phyloP scores from a whole-genome alignment of 345 rosid genomes.

The Citrus maxima region DNA sequence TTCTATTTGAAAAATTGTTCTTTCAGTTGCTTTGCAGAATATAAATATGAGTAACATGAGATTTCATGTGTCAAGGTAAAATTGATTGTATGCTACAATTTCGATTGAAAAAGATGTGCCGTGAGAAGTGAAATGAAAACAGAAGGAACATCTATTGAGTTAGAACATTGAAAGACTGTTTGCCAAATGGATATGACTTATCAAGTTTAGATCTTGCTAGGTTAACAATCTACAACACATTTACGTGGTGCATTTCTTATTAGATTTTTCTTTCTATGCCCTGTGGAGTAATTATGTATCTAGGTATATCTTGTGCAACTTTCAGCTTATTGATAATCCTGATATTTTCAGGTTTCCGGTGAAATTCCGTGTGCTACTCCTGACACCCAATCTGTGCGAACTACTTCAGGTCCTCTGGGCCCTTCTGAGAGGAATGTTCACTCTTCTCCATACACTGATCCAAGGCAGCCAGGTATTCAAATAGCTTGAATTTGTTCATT shows the following conservation, averaged over 20 bases:
- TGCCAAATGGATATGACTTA: background rate
- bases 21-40: constrained; percentile 1
- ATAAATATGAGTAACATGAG: background rate
- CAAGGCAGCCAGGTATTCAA: constrained; percentile 88
- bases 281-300: background rate
- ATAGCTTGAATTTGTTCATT: constrained; percentile 3
- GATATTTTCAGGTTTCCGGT: constrained; percentile 72
- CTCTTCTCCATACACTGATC: constrained; percentile 92
- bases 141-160: background rate
- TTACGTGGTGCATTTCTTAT: background rate
- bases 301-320: background rate
- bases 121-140: background rate
- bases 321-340: constrained; percentile 5
- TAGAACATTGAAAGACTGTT: background rate
- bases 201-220: background rate
- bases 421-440: constrained; percentile 74
- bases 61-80: background rate
- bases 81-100: background rate
- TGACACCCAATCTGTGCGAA: constrained; percentile 88
- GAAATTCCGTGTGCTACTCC: constrained; percentile 87
- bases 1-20: background rate
- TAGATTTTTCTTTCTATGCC: background rate
- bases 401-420: constrained; percentile 98
- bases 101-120: background rate
- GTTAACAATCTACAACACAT: background rate